Evolutionary conservation across 768 basidiomycete genomes (phyloP).

Genomic region (Strobilomyces dryophilus): DNA sequence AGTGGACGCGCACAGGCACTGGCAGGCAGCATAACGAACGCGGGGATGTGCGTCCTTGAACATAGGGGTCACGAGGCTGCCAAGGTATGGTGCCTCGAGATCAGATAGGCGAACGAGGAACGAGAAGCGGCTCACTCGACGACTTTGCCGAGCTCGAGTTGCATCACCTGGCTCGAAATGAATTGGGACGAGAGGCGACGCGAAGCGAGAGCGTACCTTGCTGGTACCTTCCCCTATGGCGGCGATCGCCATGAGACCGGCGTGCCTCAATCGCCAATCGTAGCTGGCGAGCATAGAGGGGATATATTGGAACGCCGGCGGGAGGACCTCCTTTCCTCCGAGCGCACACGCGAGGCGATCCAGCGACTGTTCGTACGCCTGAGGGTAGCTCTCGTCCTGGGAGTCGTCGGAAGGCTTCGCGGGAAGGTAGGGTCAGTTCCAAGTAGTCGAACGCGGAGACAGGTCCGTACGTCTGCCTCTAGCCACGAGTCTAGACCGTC

Average conservation of each 20-base stretch:
- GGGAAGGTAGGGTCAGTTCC: not conserved
- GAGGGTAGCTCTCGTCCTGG: constrained; percentile 60
- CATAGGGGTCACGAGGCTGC: constrained; percentile 70
- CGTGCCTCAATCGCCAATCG: constrained; percentile 84
- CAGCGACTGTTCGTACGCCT: constrained; percentile 77
- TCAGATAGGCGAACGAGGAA: not conserved
- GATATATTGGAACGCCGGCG: constrained; percentile 77
- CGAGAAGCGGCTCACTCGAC: constrained; percentile 57
- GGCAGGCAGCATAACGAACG: constrained; percentile 74
- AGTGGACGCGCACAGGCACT: constrained; percentile 60
- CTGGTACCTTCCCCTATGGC: constrained; percentile 82
- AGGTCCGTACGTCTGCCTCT: constrained; percentile 62
- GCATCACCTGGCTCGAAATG: constrained; percentile 52
- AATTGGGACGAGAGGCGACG: not conserved
- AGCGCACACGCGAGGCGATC: constrained; percentile 80
- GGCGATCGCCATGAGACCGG: constrained; percentile 83
- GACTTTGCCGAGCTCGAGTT: constrained; percentile 76
- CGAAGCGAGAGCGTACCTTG: constrained; percentile 38
- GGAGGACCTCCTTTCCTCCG: constrained; percentile 71
- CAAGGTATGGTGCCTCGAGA: not conserved
- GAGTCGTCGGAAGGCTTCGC: constrained; percentile 60
- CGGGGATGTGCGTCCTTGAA: constrained; percentile 77
- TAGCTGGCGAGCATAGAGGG: constrained; percentile 77
- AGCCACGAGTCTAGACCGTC: constrained; percentile 60
- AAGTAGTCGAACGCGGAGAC: constrained; percentile 8